Conservation (phyloP, 306 rosid genomes). For the Vigna unguiculata region DNA sequence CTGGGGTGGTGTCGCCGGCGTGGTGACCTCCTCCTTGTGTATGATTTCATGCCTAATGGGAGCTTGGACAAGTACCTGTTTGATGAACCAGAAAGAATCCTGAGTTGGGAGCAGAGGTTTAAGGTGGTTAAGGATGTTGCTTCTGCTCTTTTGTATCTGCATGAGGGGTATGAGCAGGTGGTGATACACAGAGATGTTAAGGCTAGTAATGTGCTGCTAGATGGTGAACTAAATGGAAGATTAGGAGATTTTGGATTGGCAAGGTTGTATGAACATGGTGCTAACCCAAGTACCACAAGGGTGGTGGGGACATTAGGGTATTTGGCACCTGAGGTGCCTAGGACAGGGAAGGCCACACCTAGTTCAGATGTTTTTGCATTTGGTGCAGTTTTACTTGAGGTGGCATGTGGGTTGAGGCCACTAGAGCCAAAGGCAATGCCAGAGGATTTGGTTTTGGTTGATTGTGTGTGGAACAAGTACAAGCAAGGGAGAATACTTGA, state of each 20-base stretch:
- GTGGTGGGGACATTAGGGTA: constrained; percentile 85
- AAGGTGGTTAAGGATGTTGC: constrained; percentile 74
- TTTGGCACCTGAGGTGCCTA: constrained; percentile 79
- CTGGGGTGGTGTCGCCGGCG: constrained; percentile 81
- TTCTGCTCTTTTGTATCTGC: constrained; percentile 73
- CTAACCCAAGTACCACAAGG: constrained; percentile 71
- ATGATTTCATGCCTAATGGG: constrained; percentile 82
- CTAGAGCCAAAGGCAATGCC: constrained; percentile 60
- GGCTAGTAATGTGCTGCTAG: constrained; percentile 79
- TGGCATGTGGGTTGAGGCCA: constrained; percentile 71
- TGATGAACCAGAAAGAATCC: constrained; percentile 52
- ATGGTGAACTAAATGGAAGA: constrained; percentile 70
- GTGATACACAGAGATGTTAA: constrained; percentile 85
- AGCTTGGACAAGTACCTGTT: constrained; percentile 74
- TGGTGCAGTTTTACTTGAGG: constrained; percentile 84
- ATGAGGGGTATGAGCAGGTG: constrained; percentile 81
- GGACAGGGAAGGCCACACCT: constrained; percentile 76
- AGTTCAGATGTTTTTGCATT: constrained; percentile 75
- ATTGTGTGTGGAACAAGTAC: constrained; percentile 76
- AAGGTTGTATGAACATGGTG: constrained; percentile 73
- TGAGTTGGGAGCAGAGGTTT: constrained; percentile 73
- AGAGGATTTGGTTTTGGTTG: constrained; percentile 69
- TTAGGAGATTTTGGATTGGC: constrained; percentile 85
- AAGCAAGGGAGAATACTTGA: constrained; percentile 55
- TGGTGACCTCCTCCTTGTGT: constrained; percentile 73